Base-by-base conservation (phyloP, 352 stramenopile genomes). In the Plasmopara viticola region DNA sequence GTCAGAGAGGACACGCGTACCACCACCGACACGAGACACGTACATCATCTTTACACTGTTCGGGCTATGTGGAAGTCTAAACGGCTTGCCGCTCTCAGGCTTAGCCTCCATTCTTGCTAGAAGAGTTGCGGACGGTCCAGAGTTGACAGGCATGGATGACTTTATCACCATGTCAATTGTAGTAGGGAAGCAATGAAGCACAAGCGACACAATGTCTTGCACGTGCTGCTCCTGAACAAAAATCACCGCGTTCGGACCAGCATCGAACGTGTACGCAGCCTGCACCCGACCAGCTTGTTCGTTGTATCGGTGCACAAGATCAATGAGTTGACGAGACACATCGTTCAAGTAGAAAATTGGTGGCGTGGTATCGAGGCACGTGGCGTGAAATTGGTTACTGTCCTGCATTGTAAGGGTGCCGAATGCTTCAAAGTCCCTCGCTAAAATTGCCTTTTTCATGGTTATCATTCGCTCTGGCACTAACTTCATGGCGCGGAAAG, bases 281-380 rank as follows among this genome's bases (percentile, higher is more conserved):
- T 87, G 74, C 43, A 98, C 62, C 6, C 57, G 37, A 10, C 74
- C 68, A 18, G 62, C 56, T 9, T 74, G 62, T 20, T 78, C 64
- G 72, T 99, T 99, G 72, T 98, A 98, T 43, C 68, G 76, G 73
- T 98, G 94, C 30, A 99, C 82, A 9, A 98, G 56, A 37, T 67
- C 48, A 44, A 93, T 81, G 55, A 95, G 84, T 45, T 64, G 64
- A 38, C 72, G 72, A 25, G 86, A 96, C 33, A 90, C 60, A 56
- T 98, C 93, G 70, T 98, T 98, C 78, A 99, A 90, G 70, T 99
- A 99, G 67, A 98, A 97, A 56, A 99, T 98, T 6, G 97, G 96
- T 44, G 97, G 97, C 62, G 87, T 98, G 14, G 96, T 99, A 70
- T 99, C 96, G 9, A 98, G 75, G 64, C 96, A 99, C 30, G 88